These are phyloP conservation scores for Tolypocladium tropicale DNA, from an alignment of 2,329 filamentous ascomycete species.

Conservation along the genomic window DNA sequence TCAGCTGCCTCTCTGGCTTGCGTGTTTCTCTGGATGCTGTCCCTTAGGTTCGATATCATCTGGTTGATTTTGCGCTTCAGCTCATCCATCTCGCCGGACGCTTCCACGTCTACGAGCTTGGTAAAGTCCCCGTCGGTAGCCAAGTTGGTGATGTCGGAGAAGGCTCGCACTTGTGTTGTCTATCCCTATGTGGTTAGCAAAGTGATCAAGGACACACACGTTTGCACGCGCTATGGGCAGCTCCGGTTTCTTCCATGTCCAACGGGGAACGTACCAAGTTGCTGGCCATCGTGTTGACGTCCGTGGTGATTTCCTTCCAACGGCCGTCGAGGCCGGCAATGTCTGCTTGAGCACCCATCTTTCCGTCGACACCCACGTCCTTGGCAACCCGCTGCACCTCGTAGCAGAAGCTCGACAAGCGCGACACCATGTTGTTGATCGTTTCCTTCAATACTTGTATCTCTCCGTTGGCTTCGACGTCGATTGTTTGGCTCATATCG, in stretches of 20 bases:
- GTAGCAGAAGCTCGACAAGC: conserved; percentile 89
- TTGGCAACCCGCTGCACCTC: conserved; percentile 93
- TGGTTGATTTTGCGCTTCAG: conserved; percentile 98
- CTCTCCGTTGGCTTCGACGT: conserved; percentile 90
- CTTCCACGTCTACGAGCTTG: conserved; percentile 92
- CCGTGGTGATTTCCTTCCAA: conserved; percentile 97
- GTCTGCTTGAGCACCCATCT: conserved; percentile 96
- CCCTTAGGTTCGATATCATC: conserved; percentile 92
- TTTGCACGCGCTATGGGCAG: not conserved
- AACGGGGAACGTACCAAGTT: conserved; percentile 39
- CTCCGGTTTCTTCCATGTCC: not conserved
- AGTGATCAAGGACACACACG: not conserved
- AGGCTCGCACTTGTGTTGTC: conserved; percentile 94
- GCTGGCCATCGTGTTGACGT: conserved; percentile 86
- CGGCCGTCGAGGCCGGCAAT: conserved; percentile 85
- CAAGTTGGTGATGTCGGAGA: conserved; percentile 96
- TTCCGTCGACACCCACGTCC: conserved; percentile 93
- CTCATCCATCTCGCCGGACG: conserved; percentile 98
- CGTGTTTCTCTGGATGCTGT: conserved; percentile 94
- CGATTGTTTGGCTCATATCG: conserved; percentile 92
- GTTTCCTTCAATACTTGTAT: conserved; percentile 91
- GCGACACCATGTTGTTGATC: conserved; percentile 97
- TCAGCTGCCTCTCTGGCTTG: conserved; percentile 93
- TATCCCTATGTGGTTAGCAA: conserved; percentile 33
- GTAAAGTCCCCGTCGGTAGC: conserved; percentile 96